Evolutionary conservation across 176 grass and related monocot species (phyloP), one percentile per base, ranked within the genome.

Genomic region (Typha latifolia): DNA sequence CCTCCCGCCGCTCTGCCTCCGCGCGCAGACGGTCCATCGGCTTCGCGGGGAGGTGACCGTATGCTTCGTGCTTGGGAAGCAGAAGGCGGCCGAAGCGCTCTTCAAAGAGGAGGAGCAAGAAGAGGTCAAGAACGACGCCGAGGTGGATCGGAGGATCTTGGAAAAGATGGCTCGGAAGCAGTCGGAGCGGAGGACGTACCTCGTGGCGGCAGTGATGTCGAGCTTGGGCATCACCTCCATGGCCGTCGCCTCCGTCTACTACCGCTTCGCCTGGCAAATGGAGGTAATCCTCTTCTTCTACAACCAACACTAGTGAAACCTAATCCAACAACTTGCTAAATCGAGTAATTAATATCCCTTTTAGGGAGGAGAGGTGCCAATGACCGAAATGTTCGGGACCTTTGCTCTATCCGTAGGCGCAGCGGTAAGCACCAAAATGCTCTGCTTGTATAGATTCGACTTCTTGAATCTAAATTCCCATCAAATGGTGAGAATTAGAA

Each of bases 211-310:
- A 31, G 78, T 97, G 15, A 80, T 97, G 93, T 97, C 93, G 49
- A 97, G 85, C 78, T 67, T 97, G 71, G 93, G 93, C 21, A 82
- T 97, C 85, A 97, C 93, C 27, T 92, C 88, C 78, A 89, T 97
- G 88, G 85, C 93, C 62, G 75, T 87, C 71, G 72, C 79, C 32
- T 74, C 88, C 65, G 85, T 97, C 5, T 97, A 97, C 75, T 97
- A 97, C 84, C 85, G 93, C 8, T 97, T 97, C 85, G 78, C 81
- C 72, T 97, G 93, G 88, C 93, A 97, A 87, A 92, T 97, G 93
- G 85, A 89, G 88, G 92, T 89, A 47, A 18, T 61, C 26, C 15
- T 24, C 9, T 57, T 57, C 0, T 11, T 15, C 53, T 20, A 18
- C 0, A 0, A 43, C 37, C 37, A 6, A 43, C 9, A 43, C 5